Percentiles rank a stretch among this genome's conserved stretches.
Conservation (phyloP, 352 stramenopile genomes). For the Bremia lactucae region DNA sequence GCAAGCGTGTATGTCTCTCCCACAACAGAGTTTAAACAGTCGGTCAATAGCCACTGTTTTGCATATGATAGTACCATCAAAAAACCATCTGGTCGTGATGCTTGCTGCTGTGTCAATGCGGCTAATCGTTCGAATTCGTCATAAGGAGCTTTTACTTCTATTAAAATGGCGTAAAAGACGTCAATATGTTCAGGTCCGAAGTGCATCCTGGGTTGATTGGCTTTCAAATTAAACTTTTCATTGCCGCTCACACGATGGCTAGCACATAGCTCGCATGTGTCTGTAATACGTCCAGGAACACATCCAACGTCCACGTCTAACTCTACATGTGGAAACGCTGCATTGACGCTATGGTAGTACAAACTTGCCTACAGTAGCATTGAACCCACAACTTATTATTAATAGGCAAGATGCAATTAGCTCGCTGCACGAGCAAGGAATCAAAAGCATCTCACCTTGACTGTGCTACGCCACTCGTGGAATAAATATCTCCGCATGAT, state of each 20-base stretch:
- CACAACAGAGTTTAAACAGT: constrained; percentile 60
- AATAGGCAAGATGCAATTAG: constrained; percentile 2
- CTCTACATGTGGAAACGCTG: constrained; percentile 74
- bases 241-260: constrained; percentile 7
- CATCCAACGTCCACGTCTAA: constrained; percentile 55
- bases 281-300: constrained; percentile 13
- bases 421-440: neutral
- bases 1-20: constrained; percentile 29
- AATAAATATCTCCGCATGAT: constrained; percentile 63
- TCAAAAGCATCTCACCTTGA: constrained; percentile 38
- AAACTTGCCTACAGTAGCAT: constrained; percentile 35
- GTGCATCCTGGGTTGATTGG: constrained; percentile 48
- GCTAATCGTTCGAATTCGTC: constrained; percentile 73
- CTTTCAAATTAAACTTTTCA: constrained; percentile 10
- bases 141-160: constrained; percentile 80
- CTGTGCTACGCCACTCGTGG: constrained; percentile 68
- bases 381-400: neutral
- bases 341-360: constrained; percentile 69
- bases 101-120: constrained; percentile 55
- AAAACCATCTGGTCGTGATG: constrained; percentile 74
- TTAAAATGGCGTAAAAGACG: constrained; percentile 76
- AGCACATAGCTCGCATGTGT: constrained; percentile 31
- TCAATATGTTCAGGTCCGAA: constrained; percentile 73
- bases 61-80: constrained; percentile 77
- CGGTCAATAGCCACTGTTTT: constrained; percentile 75